A percentile compares a stretch with the other conserved stretches of the same genome.
These are phyloP conservation scores for Aspergillus egyptiacus DNA, from an alignment of 495 filamentous ascomycete genomes.

Conservation along the genomic window DNA sequence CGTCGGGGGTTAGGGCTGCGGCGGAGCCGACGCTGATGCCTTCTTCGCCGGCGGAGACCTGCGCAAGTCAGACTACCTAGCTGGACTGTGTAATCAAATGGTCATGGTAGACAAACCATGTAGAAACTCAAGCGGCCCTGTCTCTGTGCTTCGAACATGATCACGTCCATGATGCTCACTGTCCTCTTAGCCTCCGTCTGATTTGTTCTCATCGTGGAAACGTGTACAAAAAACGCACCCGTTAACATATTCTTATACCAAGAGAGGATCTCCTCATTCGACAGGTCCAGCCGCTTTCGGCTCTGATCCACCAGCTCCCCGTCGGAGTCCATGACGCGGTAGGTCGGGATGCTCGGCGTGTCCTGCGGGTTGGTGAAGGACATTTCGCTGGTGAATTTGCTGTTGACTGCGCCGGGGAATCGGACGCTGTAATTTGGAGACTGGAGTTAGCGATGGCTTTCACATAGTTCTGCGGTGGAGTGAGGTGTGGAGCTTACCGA, in stretches of 20 bases:
- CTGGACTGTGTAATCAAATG: too few species aligned
- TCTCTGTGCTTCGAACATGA: conserved; percentile 86
- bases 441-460: neutral
- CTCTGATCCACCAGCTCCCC: conserved; percentile 70
- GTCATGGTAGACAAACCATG: too few species aligned
- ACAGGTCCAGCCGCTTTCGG: conserved; percentile 54
- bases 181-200: neutral
- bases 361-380: conserved; percentile 64
- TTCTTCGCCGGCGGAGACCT: conserved; percentile 90
- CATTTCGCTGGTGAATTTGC: conserved; percentile 77
- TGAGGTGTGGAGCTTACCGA: conserved; percentile 20
- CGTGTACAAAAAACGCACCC: conserved; percentile 28
- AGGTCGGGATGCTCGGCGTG: conserved; percentile 70
- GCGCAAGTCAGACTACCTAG: too few species aligned
- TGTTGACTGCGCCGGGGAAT: conserved; percentile 94
- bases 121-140: conserved; percentile 89
- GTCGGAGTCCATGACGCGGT: conserved; percentile 78
- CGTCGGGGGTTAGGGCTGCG: conserved; percentile 70
- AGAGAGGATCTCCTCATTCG: conserved; percentile 59
- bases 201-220: neutral
- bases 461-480: neutral
- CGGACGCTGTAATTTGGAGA: conserved; percentile 50
- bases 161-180: conserved; percentile 87
- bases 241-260: conserved; percentile 65
- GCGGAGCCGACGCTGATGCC: conserved; percentile 85